Evolutionary conservation across 345 rosid genomes (phyloP).

Genomic region (Tarenaya hassleriana): DNA sequence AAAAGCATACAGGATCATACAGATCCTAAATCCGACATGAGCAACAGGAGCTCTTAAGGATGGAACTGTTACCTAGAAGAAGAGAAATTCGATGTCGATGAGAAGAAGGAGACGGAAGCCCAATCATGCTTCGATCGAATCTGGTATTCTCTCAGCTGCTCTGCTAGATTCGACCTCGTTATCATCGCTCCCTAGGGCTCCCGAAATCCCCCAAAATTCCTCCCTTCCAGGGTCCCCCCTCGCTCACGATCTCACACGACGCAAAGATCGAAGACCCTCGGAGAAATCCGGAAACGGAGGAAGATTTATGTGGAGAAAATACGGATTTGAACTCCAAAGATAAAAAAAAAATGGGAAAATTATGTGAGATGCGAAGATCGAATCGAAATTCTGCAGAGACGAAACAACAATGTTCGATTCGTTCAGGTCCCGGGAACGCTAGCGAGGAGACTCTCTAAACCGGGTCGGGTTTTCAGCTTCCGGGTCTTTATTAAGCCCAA

Average conservation of each 20-base stretch:
- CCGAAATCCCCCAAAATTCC: background rate
- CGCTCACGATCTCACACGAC: background rate
- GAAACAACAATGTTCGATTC: conserved; percentile 27
- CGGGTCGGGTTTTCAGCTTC: too few species aligned
- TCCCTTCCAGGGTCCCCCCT: background rate
- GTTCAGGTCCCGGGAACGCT: conserved; percentile 25
- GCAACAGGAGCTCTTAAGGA: too few species aligned
- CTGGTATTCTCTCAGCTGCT: conserved; percentile 91
- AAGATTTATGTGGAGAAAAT: background rate
- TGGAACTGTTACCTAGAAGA: conserved; percentile 61
- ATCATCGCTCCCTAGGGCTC: conserved; percentile 51
- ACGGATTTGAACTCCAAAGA: too few species aligned
- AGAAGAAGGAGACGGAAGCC: conserved; percentile 93
- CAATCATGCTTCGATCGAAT: conserved; percentile 93
- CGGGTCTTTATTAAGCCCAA: too few species aligned
- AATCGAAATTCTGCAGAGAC: too few species aligned
- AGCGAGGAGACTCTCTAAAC: conserved; percentile 20
- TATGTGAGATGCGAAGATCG: too few species aligned
- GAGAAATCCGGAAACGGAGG: background rate
- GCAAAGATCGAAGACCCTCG: conserved; percentile 14
- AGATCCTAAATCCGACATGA: conserved; percentile 3
- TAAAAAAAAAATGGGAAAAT: too few species aligned
- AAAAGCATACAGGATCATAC: background rate
- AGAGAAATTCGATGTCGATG: conserved; percentile 67
- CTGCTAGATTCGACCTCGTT: conserved; percentile 90